These are phyloP conservation scores for Solanum piurae DNA, from an alignment of 257 asterid genomes.

Conservation along the genomic window DNA sequence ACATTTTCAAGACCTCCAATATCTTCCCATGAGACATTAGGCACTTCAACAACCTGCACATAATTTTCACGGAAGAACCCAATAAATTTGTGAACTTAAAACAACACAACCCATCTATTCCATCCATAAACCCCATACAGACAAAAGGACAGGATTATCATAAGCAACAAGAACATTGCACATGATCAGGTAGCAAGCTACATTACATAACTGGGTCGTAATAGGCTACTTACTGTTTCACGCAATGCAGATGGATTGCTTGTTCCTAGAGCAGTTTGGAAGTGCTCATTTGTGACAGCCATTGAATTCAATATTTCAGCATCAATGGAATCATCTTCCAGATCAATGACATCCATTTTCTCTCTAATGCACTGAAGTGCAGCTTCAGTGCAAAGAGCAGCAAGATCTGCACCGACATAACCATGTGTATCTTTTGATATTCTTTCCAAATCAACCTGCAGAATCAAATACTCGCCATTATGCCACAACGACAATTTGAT, in stretches of 20 bases:
- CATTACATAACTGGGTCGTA: neutral
- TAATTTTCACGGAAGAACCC: neutral
- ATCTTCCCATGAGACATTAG: constrained; percentile 37
- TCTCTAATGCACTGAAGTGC: constrained; percentile 56
- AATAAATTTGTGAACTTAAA: neutral
- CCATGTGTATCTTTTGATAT: constrained; percentile 45
- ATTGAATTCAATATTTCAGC: constrained; percentile 53
- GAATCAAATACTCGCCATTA: neutral
- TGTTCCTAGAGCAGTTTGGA: constrained; percentile 46
- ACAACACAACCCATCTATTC: neutral
- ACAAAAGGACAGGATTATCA: neutral
- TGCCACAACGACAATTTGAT: neutral
- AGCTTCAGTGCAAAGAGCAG: constrained; percentile 60
- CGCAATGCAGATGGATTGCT: constrained; percentile 59
- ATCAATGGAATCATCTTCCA: constrained; percentile 50
- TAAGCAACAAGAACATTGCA: neutral
- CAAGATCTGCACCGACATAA: constrained; percentile 52
- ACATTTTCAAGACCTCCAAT: constrained; percentile 42
- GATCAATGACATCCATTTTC: constrained; percentile 56
- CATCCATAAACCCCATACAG: neutral
- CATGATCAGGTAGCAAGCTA: neutral
- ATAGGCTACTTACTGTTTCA: constrained; percentile 31
- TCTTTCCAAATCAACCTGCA: constrained; percentile 49
- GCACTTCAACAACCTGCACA: constrained; percentile 37
- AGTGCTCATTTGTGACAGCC: constrained; percentile 51